phyloP scores from a whole-genome alignment of 2,329 filamentous ascomycete genomes.

The Apiospora koreana region DNA sequence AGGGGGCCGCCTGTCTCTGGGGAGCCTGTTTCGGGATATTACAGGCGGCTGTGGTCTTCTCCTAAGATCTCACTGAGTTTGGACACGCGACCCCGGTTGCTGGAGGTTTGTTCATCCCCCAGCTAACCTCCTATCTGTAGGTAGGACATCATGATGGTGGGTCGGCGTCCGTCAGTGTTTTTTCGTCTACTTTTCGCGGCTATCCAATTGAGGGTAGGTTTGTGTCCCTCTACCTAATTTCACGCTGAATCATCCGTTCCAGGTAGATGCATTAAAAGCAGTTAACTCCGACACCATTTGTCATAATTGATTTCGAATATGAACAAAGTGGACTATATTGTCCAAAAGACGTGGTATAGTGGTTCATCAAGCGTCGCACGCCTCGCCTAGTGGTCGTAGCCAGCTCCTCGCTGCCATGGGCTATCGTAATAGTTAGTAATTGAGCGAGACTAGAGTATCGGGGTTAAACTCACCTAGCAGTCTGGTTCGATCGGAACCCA shows the following conservation, averaged over 20 bases:
- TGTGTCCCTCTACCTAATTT: neutral
- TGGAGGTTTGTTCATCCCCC: neutral
- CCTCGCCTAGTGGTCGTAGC: conserved; percentile 49
- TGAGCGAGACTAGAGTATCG: neutral
- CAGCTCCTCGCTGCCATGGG: conserved; percentile 58
- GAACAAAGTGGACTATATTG: conserved; percentile 24
- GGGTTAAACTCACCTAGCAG: conserved; percentile 42
- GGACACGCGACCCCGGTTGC: neutral
- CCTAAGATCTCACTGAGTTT: neutral
- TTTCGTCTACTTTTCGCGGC: neutral
- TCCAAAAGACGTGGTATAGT: conserved; percentile 26
- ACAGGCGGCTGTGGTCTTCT: neutral
- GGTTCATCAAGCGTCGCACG: conserved; percentile 22
- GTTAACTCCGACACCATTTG: conserved; percentile 30
- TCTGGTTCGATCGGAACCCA: conserved; percentile 42
- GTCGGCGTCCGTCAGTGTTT: neutral
- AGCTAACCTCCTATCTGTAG: neutral
- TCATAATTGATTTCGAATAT: conserved; percentile 31
- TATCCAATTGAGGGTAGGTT: conserved; percentile 7
- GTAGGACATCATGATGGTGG: neutral
- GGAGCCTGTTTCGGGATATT: neutral
- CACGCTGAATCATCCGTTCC: conserved; percentile 9
- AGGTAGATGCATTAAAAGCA: conserved; percentile 28
- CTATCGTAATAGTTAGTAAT: conserved; percentile 33
- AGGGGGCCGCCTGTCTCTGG: neutral